phyloP scores from a whole-genome alignment of 1,284 basidiomycete genomes.

The Lentinus polychrous region DNA sequence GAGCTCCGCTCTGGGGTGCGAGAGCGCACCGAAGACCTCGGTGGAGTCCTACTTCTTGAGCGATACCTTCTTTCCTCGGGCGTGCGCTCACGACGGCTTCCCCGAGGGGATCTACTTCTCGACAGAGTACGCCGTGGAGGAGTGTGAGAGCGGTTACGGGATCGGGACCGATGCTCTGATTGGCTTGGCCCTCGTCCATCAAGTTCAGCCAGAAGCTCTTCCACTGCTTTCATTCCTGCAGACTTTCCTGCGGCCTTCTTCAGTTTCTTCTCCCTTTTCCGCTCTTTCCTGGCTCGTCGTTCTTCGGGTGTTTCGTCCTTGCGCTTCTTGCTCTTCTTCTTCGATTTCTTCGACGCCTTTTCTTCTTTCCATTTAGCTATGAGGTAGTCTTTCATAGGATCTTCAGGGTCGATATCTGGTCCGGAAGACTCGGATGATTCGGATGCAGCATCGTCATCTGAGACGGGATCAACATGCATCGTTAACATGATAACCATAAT shows the following conservation, averaged over 20 bases:
- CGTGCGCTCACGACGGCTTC: background rate
- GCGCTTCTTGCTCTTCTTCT: slow-evolving; percentile 53
- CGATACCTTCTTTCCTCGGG: slow-evolving; percentile 5
- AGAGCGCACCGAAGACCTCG: slow-evolving; percentile 1
- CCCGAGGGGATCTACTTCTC: background rate
- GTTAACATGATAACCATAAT: background rate
- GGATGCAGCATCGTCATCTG: slow-evolving; percentile 48
- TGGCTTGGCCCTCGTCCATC: slow-evolving; percentile 13
- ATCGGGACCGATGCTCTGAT: slow-evolving; percentile 14
- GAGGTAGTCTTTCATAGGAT: slow-evolving; percentile 95
- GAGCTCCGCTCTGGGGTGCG: background rate
- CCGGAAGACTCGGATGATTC: slow-evolving; percentile 62
- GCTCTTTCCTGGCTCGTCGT: slow-evolving; percentile 58
- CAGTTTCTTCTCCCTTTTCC: slow-evolving; percentile 53
- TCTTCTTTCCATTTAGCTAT: slow-evolving; percentile 63
- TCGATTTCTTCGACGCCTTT: slow-evolving; percentile 53
- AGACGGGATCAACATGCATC: background rate
- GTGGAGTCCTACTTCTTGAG: slow-evolving; percentile 2
- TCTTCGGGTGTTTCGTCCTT: slow-evolving; percentile 78
- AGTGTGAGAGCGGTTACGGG: background rate
- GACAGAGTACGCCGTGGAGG: slow-evolving; percentile 13
- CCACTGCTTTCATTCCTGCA: slow-evolving; percentile 42
- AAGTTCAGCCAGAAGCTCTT: slow-evolving; percentile 34
- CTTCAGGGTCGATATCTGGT: slow-evolving; percentile 84
- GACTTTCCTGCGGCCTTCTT: slow-evolving; percentile 36